Base-by-base conservation (phyloP, 2,329 filamentous ascomycete species). In the Laburnicola sp. region DNA sequence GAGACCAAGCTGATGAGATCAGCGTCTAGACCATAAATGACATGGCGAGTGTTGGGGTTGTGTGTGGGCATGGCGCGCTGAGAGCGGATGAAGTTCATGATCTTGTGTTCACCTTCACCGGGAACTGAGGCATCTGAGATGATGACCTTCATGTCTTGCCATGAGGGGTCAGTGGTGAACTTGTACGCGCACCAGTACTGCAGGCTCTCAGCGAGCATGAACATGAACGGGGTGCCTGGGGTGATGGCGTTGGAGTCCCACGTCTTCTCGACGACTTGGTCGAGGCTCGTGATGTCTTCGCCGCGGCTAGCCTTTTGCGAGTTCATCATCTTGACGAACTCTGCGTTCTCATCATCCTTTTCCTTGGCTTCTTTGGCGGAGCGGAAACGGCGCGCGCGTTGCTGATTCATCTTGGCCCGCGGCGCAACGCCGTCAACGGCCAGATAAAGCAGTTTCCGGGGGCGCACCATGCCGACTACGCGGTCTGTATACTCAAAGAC, bases 401-500 rank as follows among this genome's bases (percentile, higher is more conserved):
- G n/a, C n/a, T n/a, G n/a, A n/a, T n/a, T n/a, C n/a, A 99, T 99
- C 76, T 99, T 99, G 52, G 95, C 95, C 73, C 94, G 88, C 40
- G 94, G 95, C 3, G 94, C 94, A 58, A 99, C 94, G 71, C 94
- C 94, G 76, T 99, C 94, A 71, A 99, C 92, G 66, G 94, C 94
- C 69, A 99, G 97, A 89, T 97, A 94, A 49, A 99, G 82, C 42
- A 99, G 78, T 76, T 97, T 97, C 63, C 94, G 86, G 7, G 94
- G 94, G 54, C 94, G 89, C 59, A 96, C 93, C 93, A 99, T 99
- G 73, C 96, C 97, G 60, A 99, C 90, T 23, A 99, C 92, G 53
- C 94, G 88, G 70, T 99, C 92, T n/a, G 94, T 99, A 75, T 99
- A 99, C 70, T 88, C 90, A 80, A 99, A 99, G 55, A 99, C 86